These are phyloP conservation scores for Dendrobium catenatum DNA, from an alignment of 106 monocot species.

Conservation along the genomic window DNA sequence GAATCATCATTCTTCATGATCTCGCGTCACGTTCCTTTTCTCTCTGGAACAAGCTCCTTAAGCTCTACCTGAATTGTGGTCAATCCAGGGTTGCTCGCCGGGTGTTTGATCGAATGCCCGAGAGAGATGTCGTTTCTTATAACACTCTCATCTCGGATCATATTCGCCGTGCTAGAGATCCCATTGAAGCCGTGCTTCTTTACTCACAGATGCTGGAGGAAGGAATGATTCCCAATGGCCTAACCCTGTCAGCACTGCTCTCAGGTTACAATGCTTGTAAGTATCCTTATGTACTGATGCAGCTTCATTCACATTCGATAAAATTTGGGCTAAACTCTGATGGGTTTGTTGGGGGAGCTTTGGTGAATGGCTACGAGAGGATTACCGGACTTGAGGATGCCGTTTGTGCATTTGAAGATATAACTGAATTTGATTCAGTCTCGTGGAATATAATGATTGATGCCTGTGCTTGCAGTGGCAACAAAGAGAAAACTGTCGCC, in stretches of 20 bases:
- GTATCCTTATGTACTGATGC: conserved; percentile 12
- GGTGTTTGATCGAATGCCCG: conserved; percentile 54
- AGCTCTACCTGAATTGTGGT: conserved; percentile 27
- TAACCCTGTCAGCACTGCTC: conserved; percentile 46
- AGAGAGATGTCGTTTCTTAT: conserved; percentile 43
- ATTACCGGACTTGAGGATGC: conserved; percentile 33
- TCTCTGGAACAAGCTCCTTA: conserved; percentile 66
- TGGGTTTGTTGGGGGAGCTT: conserved; percentile 48
- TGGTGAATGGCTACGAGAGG: conserved; percentile 42
- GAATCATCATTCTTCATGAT: conserved; percentile 33
- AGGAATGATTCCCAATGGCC: conserved; percentile 30
- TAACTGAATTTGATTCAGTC: conserved; percentile 37
- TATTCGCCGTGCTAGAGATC: neutral
- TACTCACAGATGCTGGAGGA: conserved; percentile 41
- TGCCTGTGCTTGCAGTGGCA: conserved; percentile 42
- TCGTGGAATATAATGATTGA: conserved; percentile 73
- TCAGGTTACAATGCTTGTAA: neutral
- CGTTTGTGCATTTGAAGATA: conserved; percentile 47
- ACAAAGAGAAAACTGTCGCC: conserved; percentile 15
- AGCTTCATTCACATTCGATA: conserved; percentile 44
- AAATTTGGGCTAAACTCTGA: conserved; percentile 29
- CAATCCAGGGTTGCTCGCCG: neutral
- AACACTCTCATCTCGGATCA: conserved; percentile 50
- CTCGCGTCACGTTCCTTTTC: conserved; percentile 18
- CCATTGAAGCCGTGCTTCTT: conserved; percentile 2